Evolutionary conservation across 371 early-diverging fungal species (phyloP).

Genomic region (Mucor racemosus): DNA sequence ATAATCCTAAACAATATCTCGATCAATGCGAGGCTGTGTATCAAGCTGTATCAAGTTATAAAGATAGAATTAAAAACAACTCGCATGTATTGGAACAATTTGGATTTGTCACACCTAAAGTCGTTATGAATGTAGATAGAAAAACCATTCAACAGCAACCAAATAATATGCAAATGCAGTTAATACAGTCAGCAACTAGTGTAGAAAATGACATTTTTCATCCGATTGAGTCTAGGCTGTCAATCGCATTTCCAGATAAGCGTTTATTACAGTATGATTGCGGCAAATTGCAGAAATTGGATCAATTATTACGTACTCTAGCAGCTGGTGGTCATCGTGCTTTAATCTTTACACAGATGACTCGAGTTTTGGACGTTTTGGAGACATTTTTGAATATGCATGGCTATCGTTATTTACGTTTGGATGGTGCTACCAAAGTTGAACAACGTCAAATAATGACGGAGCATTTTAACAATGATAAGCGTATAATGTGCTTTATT

Average conservation of each 20-base stretch:
- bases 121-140: conserved; percentile 10
- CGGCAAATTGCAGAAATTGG: conserved; percentile 87
- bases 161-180: not conserved
- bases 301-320: conserved; percentile 75
- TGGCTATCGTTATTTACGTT: conserved; percentile 84
- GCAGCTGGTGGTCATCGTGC: conserved; percentile 84
- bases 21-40: conserved; percentile 29
- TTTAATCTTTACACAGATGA: conserved; percentile 99
- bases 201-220: conserved; percentile 56
- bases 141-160: not conserved
- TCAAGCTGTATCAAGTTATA: conserved; percentile 47
- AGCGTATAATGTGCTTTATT: conserved; percentile 85
- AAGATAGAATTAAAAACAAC: conserved; percentile 48
- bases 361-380: conserved; percentile 94
- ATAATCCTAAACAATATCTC: conserved; percentile 35
- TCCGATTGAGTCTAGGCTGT: conserved; percentile 61
- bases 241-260: conserved; percentile 86
- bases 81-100: conserved; percentile 61
- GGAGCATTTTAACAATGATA: conserved; percentile 87
- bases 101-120: conserved; percentile 73
- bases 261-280: conserved; percentile 87
- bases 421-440: conserved; percentile 87
- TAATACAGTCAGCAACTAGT: conserved; percentile 2
- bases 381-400: conserved; percentile 93
- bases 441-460: conserved; percentile 87